Evolutionary conservation across 1,139 yeast genomes (phyloP).

Genomic region (Geotrichum restrictum): DNA sequence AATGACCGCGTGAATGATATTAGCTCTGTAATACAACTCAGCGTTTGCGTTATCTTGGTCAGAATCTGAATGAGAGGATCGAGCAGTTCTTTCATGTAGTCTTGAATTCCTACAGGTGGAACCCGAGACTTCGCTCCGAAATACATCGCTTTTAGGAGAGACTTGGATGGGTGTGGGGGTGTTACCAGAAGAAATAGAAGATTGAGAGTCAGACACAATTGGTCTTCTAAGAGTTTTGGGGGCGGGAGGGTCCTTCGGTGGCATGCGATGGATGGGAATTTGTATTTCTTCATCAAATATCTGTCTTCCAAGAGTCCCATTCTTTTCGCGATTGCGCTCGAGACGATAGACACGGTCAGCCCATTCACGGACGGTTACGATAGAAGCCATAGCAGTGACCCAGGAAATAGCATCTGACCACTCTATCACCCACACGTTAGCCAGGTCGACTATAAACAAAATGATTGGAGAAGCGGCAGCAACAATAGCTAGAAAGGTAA

Average conservation of each 20-base stretch:
- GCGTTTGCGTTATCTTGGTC: background rate
- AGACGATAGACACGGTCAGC: constrained; percentile 58
- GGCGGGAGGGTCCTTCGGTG: background rate
- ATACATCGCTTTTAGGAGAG: background rate
- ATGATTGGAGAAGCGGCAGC: constrained; percentile 57
- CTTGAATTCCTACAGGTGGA: background rate
- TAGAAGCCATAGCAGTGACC: constrained; percentile 62
- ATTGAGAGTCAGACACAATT: background rate
- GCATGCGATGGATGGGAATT: background rate
- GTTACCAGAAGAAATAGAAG: background rate
- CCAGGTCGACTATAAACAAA: constrained; percentile 71
- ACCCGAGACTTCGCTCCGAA: background rate
- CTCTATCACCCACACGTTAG: constrained; percentile 68
- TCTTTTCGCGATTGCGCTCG: constrained; percentile 58
- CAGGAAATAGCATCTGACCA: constrained; percentile 70
- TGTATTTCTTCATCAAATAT: constrained; percentile 62
- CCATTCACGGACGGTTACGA: constrained; percentile 85
- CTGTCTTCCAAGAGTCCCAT: constrained; percentile 70
- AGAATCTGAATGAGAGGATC: background rate
- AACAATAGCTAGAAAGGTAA: constrained; percentile 54
- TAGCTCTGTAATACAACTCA: background rate
- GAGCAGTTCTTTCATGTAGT: background rate
- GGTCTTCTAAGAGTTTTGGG: background rate
- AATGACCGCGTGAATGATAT: constrained; percentile 7
- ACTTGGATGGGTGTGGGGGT: background rate